Percentiles rank a stretch among this genome's conserved stretches.
Conservation (phyloP, 1,284 basidiomycete genomes). For the Ustilago sp. region DNA sequence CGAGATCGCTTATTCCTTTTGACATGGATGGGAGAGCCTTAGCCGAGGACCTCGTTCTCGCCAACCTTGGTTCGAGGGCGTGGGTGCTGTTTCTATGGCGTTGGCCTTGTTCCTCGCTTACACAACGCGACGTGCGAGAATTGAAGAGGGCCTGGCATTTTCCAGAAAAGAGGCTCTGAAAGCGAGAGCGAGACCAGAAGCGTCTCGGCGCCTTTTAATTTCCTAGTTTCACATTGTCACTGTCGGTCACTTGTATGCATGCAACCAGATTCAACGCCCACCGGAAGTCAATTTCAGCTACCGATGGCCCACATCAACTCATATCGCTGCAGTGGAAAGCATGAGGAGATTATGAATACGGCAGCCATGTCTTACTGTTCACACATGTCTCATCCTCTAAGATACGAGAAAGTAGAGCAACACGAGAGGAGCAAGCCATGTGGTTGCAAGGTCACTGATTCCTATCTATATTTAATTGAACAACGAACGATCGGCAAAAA, state of each 20-base stretch:
- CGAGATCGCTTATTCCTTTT: neutral
- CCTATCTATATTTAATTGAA: neutral
- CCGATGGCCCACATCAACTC: neutral
- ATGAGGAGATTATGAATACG: too few relatives aligned
- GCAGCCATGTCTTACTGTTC: neutral
- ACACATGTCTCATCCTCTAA: neutral
- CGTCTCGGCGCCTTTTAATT: constrained; percentile 1
- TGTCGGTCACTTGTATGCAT: constrained; percentile 2
- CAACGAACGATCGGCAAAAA: neutral
- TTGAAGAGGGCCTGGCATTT: neutral
- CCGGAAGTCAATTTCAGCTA: neutral
- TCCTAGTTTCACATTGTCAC: neutral
- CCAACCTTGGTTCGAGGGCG: neutral
- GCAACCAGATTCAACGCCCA: neutral
- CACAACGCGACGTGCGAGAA: neutral
- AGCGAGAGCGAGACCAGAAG: neutral
- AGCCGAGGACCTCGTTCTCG: neutral
- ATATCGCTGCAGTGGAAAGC: neutral
- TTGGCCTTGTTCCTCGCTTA: neutral
- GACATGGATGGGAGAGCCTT: constrained; percentile 1
- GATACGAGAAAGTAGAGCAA: neutral
- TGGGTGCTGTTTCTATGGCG: neutral
- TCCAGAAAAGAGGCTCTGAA: neutral
- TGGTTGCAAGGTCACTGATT: neutral
- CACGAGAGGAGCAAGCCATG: constrained; percentile 2